Evolutionary conservation across 768 basidiomycete genomes (phyloP).

Genomic region (Agaricus sinodeliciosus): DNA sequence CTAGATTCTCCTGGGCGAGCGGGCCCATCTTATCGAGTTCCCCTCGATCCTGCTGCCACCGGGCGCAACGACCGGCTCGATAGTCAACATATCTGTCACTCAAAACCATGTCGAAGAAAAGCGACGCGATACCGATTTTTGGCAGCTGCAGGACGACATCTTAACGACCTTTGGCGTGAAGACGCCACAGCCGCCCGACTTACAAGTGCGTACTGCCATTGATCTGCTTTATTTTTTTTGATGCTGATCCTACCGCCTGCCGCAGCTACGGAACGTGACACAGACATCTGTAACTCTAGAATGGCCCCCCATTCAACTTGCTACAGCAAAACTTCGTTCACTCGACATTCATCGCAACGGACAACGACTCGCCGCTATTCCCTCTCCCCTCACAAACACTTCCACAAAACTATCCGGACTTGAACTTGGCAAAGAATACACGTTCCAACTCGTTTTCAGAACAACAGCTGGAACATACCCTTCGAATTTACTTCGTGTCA

Average conservation of each 20-base stretch:
- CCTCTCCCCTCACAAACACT: conserved; percentile 74
- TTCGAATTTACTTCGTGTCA: conserved; percentile 75
- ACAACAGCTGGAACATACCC: conserved; percentile 90
- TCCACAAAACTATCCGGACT: conserved; percentile 84
- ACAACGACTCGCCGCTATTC: conserved; percentile 81
- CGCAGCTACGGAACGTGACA: conserved; percentile 83
- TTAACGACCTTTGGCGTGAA: conserved; percentile 62
- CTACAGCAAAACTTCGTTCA: conserved; percentile 78
- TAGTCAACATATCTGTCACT: conserved; percentile 94
- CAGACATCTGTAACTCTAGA: conserved; percentile 97
- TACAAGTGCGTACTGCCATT: conserved; percentile 46
- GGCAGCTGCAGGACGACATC: conserved; percentile 78
- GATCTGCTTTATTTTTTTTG: neutral
- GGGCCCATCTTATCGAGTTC: conserved; percentile 96
- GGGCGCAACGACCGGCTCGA: conserved; percentile 88
- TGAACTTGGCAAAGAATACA: conserved; percentile 77
- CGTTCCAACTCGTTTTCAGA: conserved; percentile 89
- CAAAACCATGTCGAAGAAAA: conserved; percentile 84
- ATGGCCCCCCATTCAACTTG: conserved; percentile 85
- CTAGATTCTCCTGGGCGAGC: conserved; percentile 87
- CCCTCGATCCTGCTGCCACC: conserved; percentile 93
- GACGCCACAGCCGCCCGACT: conserved; percentile 64
- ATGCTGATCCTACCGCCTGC: neutral
- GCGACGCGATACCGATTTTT: conserved; percentile 75
- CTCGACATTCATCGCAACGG: conserved; percentile 93